Base-by-base conservation (phyloP, 140 eudicot genomes). In the Artemisia princeps region DNA sequence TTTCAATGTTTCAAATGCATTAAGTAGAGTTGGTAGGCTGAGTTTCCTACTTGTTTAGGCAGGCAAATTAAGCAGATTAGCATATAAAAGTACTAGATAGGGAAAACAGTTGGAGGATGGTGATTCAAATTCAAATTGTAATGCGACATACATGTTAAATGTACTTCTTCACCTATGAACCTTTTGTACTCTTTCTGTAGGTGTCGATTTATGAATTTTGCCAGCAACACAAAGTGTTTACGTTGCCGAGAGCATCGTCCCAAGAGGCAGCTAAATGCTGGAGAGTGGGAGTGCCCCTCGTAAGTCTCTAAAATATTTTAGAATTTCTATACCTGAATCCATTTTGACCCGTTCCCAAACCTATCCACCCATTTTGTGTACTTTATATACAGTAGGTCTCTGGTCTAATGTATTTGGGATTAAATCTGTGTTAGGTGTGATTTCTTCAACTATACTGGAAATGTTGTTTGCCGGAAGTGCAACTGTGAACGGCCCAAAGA, bases 261-360 rank as follows among this genome's bases (percentile, higher is more conserved):
- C 37, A 80, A 73, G 59, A 83, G 84, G 78, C 71, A 72, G 42
- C 76, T 87, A 17, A 69, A 63, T 26, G 80, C 88, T 60, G 98
- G 98, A 79, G 89, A 91, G 23, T 91, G 98, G 98, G 95, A 85
- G 71, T 87, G 96, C 82, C 80, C 98, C 62, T 69, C 79, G 96
- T 91, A 75, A 87, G 95, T 79, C 65, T 72, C 40, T 62, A 12
- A 23, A 13, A 1, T n/a, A 0, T 7, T 23, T 23, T 4, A 14
- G 13, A 20, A 2, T 11, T 10, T 55, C 6, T 15, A 20, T 20
- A 16, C 11, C 61, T 6, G 42, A 33, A 33, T 1, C 42, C 9
- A 33, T 33, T 33, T 33, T 33, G 42, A 33, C 42, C 42, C 42
- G 42, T 33, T 33, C 42, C 42, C 9, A 33, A 33, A 6, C 42